Evolutionary conservation across 345 rosid species (phyloP).

Genomic region (Euphorbia peplus): DNA sequence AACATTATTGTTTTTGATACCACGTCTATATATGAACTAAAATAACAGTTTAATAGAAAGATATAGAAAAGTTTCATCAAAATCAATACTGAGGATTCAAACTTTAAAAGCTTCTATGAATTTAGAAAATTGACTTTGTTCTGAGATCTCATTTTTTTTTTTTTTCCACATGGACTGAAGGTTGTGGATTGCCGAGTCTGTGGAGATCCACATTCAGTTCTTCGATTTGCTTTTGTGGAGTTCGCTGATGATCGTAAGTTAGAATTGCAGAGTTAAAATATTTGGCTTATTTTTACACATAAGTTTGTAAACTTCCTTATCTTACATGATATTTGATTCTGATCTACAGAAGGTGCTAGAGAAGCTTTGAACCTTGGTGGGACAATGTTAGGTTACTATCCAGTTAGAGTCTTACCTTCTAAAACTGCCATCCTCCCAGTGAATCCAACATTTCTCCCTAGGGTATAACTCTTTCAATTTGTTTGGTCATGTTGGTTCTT

Average conservation of each 20-base stretch:
- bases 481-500: constrained; percentile 7
- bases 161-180: constrained; percentile 34
- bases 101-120: no score
- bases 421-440: constrained; percentile 97
- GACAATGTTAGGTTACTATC: constrained; percentile 84
- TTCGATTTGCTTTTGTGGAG: constrained; percentile 93
- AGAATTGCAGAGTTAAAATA: constrained; percentile 7
- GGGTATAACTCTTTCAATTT: constrained; percentile 44
- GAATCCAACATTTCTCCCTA: constrained; percentile 86
- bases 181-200: constrained; percentile 95
- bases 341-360: constrained; percentile 64
- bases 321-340: constrained; percentile 13
- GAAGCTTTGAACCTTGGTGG: constrained; percentile 76
- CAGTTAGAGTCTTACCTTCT: constrained; percentile 83
- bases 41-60: not conserved
- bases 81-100: not conserved
- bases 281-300: not conserved
- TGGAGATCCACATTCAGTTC: constrained; percentile 92
- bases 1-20: not conserved
- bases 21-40: not conserved
- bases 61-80: not conserved
- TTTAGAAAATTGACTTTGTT: not conserved
- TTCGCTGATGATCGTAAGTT: constrained; percentile 83
- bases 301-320: constrained; percentile 1
- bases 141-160: not conserved